A percentile compares a stretch with the other conserved stretches of the same genome.
phyloP scores from a whole-genome alignment of 2,329 filamentous ascomycete species.

The Dactylellina sp. region DNA sequence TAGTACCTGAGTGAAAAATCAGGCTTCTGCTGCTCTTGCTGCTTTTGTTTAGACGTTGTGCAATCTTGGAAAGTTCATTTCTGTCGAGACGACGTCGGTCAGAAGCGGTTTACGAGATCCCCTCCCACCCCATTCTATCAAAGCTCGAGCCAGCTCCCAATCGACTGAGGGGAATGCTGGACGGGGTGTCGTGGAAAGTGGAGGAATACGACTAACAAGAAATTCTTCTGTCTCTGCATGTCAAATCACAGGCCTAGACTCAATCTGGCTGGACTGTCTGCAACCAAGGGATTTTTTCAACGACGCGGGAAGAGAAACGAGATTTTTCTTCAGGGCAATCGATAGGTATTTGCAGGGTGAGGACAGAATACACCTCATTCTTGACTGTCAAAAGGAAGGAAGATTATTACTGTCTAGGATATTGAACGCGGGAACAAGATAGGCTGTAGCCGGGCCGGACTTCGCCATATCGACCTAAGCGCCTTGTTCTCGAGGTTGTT shows the following conservation, averaged over 20 bases:
- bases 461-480: slow-evolving; percentile 43
- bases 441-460: slow-evolving; percentile 47
- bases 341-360: slow-evolving; percentile 56
- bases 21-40: slow-evolving; percentile 23
- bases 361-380: slow-evolving; percentile 43
- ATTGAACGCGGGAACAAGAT: slow-evolving; percentile 40
- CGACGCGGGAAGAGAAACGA: slow-evolving; percentile 19
- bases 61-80: slow-evolving; percentile 26
- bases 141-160: slow-evolving; percentile 39
- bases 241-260: slow-evolving; percentile 54
- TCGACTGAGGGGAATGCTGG: slow-evolving; percentile 36
- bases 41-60: slow-evolving; percentile 18
- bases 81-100: slow-evolving; percentile 31
- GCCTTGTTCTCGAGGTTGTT: slow-evolving; percentile 23
- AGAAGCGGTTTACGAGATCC: slow-evolving; percentile 32
- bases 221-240: slow-evolving; percentile 40
- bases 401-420: slow-evolving; percentile 38
- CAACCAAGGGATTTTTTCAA: slow-evolving; percentile 28
- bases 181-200: slow-evolving; percentile 34
- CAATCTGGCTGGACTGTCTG: slow-evolving; percentile 54
- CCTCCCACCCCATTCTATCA: slow-evolving; percentile 18
- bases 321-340: slow-evolving; percentile 24
- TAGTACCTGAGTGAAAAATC: slow-evolving; percentile 38
- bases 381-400: slow-evolving; percentile 36
- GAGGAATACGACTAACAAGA: slow-evolving; percentile 33